Evolutionary conservation across 192 early-diverging fungal genomes (phyloP).

Genomic region (Mortierella hygrophila): DNA sequence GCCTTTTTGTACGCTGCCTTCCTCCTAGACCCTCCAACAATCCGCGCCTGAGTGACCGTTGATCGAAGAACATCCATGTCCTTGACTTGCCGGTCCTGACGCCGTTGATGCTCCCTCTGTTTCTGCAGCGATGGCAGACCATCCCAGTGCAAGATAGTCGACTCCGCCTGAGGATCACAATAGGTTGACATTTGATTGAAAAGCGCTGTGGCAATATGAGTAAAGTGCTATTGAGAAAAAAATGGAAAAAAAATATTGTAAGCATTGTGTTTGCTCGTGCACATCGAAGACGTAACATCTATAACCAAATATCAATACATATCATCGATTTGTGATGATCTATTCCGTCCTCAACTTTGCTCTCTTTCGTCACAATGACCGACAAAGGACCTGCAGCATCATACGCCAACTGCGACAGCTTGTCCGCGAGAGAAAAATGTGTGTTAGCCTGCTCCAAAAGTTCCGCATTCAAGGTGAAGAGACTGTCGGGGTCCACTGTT

Average conservation of each 20-base stretch:
- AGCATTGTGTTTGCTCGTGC: neutral
- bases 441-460: neutral
- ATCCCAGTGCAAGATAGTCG: neutral
- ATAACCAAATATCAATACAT: constrained; percentile 6
- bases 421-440: constrained; percentile 3
- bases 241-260: neutral
- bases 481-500: neutral
- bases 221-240: neutral
- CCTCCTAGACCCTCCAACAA: neutral
- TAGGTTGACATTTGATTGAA: constrained; percentile 1
- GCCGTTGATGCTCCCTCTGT: neutral
- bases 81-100: neutral
- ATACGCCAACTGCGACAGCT: neutral
- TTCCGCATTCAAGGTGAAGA: neutral
- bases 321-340: neutral
- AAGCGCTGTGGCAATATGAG: neutral
- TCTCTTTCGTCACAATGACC: neutral
- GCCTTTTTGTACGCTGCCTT: neutral
- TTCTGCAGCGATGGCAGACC: neutral
- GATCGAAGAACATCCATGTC: neutral
- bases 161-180: constrained; percentile 2
- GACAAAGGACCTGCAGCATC: neutral
- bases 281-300: neutral
- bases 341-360: neutral
- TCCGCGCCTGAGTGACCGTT: neutral